Conservation (phyloP, 2,329 filamentous ascomycete genomes). For the Berkeleyomyces basicola region DNA sequence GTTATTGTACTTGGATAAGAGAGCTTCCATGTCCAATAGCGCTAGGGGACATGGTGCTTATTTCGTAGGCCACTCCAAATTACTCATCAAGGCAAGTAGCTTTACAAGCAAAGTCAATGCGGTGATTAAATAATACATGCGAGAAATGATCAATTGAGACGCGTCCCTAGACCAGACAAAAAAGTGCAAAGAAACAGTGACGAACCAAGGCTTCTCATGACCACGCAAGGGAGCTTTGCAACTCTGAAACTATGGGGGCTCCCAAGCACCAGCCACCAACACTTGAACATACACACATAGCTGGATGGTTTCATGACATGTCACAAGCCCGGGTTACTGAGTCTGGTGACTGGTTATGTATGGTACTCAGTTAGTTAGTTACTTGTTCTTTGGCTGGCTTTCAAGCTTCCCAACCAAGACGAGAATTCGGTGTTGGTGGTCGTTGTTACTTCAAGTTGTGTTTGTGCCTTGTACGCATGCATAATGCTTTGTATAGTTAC, state of each 20-base stretch:
- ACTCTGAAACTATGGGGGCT: background rate
- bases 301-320: background rate
- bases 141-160: background rate
- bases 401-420: background rate
- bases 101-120: background rate
- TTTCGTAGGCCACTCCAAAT: background rate
- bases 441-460: background rate
- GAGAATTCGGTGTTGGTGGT: background rate
- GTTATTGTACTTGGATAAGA: too few relatives aligned
- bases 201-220: background rate
- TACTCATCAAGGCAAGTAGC: background rate
- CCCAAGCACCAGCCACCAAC: background rate
- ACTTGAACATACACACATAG: background rate
- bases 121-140: background rate
- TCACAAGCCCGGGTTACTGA: background rate
- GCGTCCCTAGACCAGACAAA: background rate
- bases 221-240: background rate
- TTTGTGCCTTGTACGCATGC: background rate
- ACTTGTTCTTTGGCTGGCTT: background rate
- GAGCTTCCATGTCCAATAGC: too few relatives aligned
- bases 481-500: background rate
- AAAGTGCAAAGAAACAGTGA: background rate
- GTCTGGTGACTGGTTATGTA: background rate
- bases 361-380: background rate
- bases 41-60: too few relatives aligned